Conservation (phyloP, 352 stramenopile species). For the Pythium rhizo-oryzae region DNA sequence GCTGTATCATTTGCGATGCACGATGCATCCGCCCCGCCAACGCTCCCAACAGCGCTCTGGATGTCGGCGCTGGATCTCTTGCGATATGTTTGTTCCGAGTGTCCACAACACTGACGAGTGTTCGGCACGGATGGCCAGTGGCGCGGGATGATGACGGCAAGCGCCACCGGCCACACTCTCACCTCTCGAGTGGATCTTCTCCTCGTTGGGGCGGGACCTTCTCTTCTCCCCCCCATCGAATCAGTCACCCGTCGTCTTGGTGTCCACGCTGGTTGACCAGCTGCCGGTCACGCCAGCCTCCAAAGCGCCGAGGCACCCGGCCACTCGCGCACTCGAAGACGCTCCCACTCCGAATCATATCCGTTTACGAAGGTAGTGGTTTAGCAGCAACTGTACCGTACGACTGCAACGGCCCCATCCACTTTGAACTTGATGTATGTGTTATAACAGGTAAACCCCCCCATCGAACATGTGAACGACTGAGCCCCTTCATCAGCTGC, state of each 20-base stretch:
- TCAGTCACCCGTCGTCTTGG: not conserved
- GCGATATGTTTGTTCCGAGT: too few species aligned
- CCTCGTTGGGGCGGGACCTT: not conserved
- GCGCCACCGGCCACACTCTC: not conserved
- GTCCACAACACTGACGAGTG: too few species aligned
- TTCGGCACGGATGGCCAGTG: too few species aligned
- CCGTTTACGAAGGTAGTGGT: not conserved
- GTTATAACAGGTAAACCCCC: not conserved
- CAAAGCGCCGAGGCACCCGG: too few species aligned
- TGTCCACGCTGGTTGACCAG: conserved; percentile 1
- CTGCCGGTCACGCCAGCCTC: not conserved
- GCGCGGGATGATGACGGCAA: too few species aligned
- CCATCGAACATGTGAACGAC: not conserved
- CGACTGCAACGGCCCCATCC: not conserved
- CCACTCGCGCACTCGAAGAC: not conserved
- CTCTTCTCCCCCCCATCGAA: not conserved
- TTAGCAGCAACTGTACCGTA: not conserved
- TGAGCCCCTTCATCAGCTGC: conserved; percentile 1
- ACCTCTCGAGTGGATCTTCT: not conserved
- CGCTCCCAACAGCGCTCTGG: too few species aligned
- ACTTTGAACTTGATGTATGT: not conserved
- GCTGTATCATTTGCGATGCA: too few species aligned
- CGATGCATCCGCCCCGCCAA: too few species aligned
- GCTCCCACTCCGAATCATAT: conserved; percentile 1
- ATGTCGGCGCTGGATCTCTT: too few species aligned